Evolutionary conservation across 2,329 filamentous ascomycete genomes (phyloP), one percentile per base, ranked within the genome.

Genomic region (Colletotrichum theobromicola): DNA sequence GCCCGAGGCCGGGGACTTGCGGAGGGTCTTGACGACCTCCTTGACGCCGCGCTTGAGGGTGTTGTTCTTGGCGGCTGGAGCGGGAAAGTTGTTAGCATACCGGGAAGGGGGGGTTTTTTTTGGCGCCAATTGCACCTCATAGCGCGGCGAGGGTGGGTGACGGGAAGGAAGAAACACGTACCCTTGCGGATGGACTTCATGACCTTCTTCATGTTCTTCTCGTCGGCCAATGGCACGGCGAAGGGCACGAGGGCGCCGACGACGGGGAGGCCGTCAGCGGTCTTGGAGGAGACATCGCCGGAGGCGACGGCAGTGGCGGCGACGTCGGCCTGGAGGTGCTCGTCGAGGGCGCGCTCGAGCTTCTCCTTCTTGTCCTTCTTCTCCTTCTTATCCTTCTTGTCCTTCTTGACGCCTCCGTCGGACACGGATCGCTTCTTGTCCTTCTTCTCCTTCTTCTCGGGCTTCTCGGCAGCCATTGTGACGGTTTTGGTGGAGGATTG

Each of bases 1-100:
- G n/a, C 92, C 90, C 72, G 92, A 90, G 79, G 91, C 85, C 72
- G 94, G 90, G 16, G 95, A 96, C 88, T 98, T 98, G 88, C 97
- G 95, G 80, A 99, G 94, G 37, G 96, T 94, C 89, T 99, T 99
- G 88, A 98, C 96, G 82, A 98, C 96, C 88, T 99, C 97, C 87
- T 99, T 99, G 78, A 99, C 97, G 83, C 97, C 97, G 82, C 97
- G 96, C 89, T 98, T 98, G 82, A 99, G 94, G 74, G 95, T 94
- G 88, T 97, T 97, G 87, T 95, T 92, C 87, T 98, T 98, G 80
- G 97, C 96, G 79, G 96, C 97, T 98, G 85, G 73, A 30, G 13
- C 60, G 34, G 28, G 68, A 53, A 24, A 21, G 10, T 18, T n/a
- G 57, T 75, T 35, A 77, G 74, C 26, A 66, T 35, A 50, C 24